Conservation (phyloP, 2,329 filamentous ascomycete genomes). For the Talaromyces sp. region DNA sequence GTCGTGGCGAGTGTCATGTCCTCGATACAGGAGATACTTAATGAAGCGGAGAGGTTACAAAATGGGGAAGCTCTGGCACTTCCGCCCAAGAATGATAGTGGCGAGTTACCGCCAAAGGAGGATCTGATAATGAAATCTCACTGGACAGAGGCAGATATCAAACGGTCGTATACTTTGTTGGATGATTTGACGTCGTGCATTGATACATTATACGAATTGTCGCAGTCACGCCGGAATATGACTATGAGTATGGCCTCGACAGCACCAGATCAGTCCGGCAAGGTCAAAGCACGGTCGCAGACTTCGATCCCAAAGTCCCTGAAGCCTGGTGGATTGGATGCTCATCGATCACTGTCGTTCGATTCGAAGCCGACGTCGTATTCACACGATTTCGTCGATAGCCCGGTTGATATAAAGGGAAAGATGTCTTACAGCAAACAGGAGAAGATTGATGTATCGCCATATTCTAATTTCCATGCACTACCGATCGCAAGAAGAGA, state of each 20-base stretch:
- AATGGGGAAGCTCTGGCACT: slow-evolving; percentile 41
- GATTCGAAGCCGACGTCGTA: slow-evolving; percentile 31
- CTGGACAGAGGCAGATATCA: slow-evolving; percentile 52
- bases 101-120: slow-evolving; percentile 27
- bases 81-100: slow-evolving; percentile 35
- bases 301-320: slow-evolving; percentile 29
- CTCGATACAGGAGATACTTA: slow-evolving; percentile 61
- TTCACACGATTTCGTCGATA: slow-evolving; percentile 22
- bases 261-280: slow-evolving; percentile 24
- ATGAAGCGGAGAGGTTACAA: slow-evolving; percentile 59
- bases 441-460: slow-evolving; percentile 12
- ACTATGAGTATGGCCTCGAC: slow-evolving; percentile 35
- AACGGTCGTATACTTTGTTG: slow-evolving; percentile 56
- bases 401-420: slow-evolving; percentile 37
- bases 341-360: slow-evolving; percentile 24
- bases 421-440: slow-evolving; percentile 10
- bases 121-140: slow-evolving; percentile 29
- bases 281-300: slow-evolving; percentile 26
- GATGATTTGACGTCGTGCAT: slow-evolving; percentile 61
- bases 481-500: slow-evolving; percentile 9
- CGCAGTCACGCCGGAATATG: slow-evolving; percentile 52
- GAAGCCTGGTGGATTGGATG: slow-evolving; percentile 24
- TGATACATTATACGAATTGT: slow-evolving; percentile 64
- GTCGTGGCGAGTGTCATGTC: slow-evolving; percentile 63
- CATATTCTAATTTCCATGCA: slow-evolving; percentile 14